Conservation (phyloP, 1,284 basidiomycete genomes). For the Naganishia sp. region DNA sequence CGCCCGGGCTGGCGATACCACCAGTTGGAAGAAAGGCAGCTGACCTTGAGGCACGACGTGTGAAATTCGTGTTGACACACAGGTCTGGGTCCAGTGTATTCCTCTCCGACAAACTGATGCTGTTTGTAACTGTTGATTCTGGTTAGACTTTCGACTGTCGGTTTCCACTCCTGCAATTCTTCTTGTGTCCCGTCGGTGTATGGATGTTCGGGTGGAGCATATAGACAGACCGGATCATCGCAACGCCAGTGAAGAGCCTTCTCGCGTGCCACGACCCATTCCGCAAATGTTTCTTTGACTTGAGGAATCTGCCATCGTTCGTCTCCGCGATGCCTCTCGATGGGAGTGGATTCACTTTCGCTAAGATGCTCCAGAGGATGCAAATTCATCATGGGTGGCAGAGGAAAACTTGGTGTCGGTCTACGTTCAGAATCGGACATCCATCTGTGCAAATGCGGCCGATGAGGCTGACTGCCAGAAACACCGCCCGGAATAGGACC, state of each 20-base stretch:
- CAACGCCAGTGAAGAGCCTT: conserved; percentile 31
- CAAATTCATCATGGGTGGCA: background rate
- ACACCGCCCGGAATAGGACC: background rate
- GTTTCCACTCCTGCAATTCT: conserved; percentile 28
- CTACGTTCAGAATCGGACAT: conserved; percentile 8
- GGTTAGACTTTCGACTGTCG: conserved; percentile 25
- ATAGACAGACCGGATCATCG: conserved; percentile 31
- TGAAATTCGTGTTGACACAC: conserved; percentile 26
- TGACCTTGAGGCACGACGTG: conserved; percentile 23
- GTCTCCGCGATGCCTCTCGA: conserved; percentile 18
- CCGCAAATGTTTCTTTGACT: conserved; percentile 24
- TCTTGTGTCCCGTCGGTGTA: conserved; percentile 13
- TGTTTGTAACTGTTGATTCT: conserved; percentile 24
- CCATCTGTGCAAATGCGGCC: conserved; percentile 14
- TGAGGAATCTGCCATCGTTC: conserved; percentile 25
- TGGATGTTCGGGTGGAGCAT: conserved; percentile 28
- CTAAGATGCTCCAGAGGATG: background rate
- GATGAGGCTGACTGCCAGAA: background rate
- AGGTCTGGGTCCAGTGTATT: conserved; percentile 3
- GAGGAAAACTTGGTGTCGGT: background rate
- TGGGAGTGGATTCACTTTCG: background rate
- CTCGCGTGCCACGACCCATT: conserved; percentile 27
- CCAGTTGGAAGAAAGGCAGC: conserved; percentile 26
- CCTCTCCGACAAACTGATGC: conserved; percentile 12
- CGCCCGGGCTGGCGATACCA: conserved; percentile 18